Conservation (phyloP, 345 rosid genomes). For the Sapria himalayana region DNA sequence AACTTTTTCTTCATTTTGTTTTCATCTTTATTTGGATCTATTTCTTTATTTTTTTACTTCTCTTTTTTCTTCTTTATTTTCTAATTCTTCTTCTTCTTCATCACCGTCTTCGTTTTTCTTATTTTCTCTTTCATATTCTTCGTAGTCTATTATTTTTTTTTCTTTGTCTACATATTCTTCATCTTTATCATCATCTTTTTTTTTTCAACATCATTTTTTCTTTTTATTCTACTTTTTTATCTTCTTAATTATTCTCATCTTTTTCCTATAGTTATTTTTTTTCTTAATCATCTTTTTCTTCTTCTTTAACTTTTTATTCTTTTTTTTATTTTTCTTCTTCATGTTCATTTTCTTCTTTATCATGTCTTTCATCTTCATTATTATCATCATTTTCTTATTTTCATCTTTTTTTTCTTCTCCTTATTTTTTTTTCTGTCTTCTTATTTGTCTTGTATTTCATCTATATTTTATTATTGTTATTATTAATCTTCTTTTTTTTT, state of each 20-base stretch:
- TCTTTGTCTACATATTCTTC: too few species aligned
- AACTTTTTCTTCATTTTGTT: not conserved
- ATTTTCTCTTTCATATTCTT: not conserved
- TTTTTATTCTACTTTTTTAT: not conserved
- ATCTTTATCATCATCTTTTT: not conserved
- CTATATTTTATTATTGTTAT: not conserved
- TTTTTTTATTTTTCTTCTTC: not conserved
- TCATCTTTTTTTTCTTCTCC: too few species aligned
- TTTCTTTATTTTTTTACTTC: not conserved
- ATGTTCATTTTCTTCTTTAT: not conserved
- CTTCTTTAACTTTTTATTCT: not conserved
- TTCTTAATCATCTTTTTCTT: too few species aligned
- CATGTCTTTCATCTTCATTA: not conserved
- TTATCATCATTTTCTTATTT: not conserved
- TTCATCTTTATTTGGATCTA: not conserved
- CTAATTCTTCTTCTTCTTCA: not conserved
- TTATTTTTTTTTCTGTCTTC: too few species aligned
- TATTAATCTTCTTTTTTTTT: not conserved
- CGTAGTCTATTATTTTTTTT: too few species aligned
- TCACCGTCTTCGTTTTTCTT: not conserved
- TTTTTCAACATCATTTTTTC: not conserved
- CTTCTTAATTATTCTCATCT: not conserved
- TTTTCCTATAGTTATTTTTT: not conserved
- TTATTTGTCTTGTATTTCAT: not conserved
- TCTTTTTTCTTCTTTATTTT: not conserved